phyloP scores from a whole-genome alignment of 768 basidiomycete genomes.

The Candolleomyces aberdarensis region DNA sequence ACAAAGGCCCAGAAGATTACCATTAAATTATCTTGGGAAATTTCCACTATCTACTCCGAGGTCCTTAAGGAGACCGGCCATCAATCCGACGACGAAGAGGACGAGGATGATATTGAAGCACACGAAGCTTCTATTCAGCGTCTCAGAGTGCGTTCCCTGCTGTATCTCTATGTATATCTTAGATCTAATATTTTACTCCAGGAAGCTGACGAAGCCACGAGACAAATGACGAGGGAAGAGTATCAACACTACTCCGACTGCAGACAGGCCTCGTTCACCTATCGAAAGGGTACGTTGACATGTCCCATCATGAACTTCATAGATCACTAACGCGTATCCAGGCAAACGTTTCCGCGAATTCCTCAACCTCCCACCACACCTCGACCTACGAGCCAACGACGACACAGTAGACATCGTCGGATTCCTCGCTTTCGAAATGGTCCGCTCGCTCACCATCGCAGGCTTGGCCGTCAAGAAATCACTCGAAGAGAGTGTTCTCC shows the following conservation, averaged over 20 bases:
- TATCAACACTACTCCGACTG: conserved; percentile 97
- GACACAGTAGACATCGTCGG: conserved; percentile 96
- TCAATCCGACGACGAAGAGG: conserved; percentile 92
- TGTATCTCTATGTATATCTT: neutral
- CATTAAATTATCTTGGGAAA: conserved; percentile 96
- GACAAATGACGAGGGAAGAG: conserved; percentile 95
- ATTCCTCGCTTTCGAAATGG: conserved; percentile 97
- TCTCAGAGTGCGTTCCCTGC: conserved; percentile 53
- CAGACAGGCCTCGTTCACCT: conserved; percentile 94
- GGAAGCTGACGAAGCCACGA: conserved; percentile 94
- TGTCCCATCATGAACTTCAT: neutral
- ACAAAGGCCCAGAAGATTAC: conserved; percentile 90
- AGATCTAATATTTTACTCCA: conserved; percentile 22
- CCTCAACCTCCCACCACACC: conserved; percentile 79
- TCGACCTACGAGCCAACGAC: conserved; percentile 88
- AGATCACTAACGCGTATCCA: conserved; percentile 23
- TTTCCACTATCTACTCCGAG: conserved; percentile 88
- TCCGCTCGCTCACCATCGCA: conserved; percentile 86
- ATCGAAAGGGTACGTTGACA: conserved; percentile 77
- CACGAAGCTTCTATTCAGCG: conserved; percentile 92
- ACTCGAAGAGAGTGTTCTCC: conserved; percentile 66
- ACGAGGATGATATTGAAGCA: conserved; percentile 94
- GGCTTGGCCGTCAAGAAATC: conserved; percentile 82
- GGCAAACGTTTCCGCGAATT: conserved; percentile 96
- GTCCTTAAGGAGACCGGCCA: conserved; percentile 71